Base-by-base conservation (phyloP, 176 grass and related monocot species). In the Carex cristatella region DNA sequence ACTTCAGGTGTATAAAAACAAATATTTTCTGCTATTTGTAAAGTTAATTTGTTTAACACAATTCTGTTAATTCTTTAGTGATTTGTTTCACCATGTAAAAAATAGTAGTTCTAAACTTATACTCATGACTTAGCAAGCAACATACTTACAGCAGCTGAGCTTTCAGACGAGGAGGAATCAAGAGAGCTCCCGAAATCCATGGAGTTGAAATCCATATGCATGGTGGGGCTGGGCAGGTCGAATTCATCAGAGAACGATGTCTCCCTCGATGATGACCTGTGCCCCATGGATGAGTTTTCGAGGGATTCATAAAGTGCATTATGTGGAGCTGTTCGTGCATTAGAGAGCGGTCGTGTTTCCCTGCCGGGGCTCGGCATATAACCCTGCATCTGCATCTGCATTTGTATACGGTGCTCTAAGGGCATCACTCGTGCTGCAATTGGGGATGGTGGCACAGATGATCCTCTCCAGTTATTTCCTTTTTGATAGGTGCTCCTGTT, bases 191-290 rank as follows among this genome's bases (percentile, higher is more conserved):
- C 85, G 0, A 93, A 94, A 85, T 94, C 91, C 86, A 89, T 84
- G 28, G 89, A 93, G 69, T 65, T 87, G 33, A 88, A 86, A 48
- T 93, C 92, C 86, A 89, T 83, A 56, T 93, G 91, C 86, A 89
- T 83, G 59, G 81, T 91, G 7, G 63, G 61, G 86, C 83, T 79
- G 8, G 61, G 63, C 19, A 95, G 68, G 87, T 93, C 95, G 58
- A 91, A 63, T 5, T 94, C 93, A 66, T 85, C 95, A 61, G 88
- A 87, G 42, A 88, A 89, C 30, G 87, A 91, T 65, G 81, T 83
- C 37, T 88, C 88, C 42, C 83, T 92, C 49, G 93, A 91, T 32
- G 81, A 65, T 5, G 46, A 83, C 51, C 63, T 80, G 48, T 0
- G 35, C 5, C 31, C 70, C 11, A 79, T 3, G 30, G 79, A 85